Conservation (phyloP, 352 stramenopile genomes). For the Paralagenidium karlingii region DNA sequence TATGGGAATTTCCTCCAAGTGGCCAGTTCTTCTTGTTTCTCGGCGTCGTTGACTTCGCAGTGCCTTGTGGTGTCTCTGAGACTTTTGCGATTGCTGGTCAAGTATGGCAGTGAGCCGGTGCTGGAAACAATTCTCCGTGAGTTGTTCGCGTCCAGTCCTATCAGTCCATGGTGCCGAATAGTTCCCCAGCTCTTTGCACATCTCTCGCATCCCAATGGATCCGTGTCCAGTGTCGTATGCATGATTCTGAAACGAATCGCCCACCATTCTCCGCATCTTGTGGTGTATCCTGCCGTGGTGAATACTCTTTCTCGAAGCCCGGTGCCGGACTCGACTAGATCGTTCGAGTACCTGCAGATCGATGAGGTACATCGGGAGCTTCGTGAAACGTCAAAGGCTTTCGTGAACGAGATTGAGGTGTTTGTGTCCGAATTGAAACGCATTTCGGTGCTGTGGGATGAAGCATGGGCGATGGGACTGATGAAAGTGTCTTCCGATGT, state of each 20-base stretch:
- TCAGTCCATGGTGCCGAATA: conserved; percentile 46
- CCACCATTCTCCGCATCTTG: conserved; percentile 33
- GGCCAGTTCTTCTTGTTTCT: no score
- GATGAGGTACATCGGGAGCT: conserved; percentile 28
- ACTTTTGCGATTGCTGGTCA: conserved; percentile 49
- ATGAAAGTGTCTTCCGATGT: conserved; percentile 68
- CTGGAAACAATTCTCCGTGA: conserved; percentile 24
- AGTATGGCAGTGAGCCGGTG: conserved; percentile 32
- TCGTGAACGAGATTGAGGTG: conserved; percentile 41
- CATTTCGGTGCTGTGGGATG: conserved; percentile 75
- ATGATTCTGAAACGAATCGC: conserved; percentile 52
- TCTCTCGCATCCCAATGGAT: conserved; percentile 31
- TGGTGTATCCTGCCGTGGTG: conserved; percentile 69
- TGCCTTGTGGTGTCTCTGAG: conserved; percentile 43
- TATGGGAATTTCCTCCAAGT: no score
- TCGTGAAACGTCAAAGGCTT: conserved; percentile 14
- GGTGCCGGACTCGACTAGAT: no score
- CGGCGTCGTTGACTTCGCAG: no score
- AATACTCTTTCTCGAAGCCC: conserved; percentile 22
- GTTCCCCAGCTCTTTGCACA: conserved; percentile 66
- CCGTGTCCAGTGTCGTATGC: conserved; percentile 36
- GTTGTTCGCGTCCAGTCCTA: conserved; percentile 27
- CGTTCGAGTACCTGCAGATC: conserved; percentile 10
- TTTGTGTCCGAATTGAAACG: conserved; percentile 63
- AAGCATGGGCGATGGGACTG: conserved; percentile 58